These are phyloP conservation scores for Trypanosoma lewisi DNA, from an alignment of 208 protist genomes.

Conservation along the genomic window DNA sequence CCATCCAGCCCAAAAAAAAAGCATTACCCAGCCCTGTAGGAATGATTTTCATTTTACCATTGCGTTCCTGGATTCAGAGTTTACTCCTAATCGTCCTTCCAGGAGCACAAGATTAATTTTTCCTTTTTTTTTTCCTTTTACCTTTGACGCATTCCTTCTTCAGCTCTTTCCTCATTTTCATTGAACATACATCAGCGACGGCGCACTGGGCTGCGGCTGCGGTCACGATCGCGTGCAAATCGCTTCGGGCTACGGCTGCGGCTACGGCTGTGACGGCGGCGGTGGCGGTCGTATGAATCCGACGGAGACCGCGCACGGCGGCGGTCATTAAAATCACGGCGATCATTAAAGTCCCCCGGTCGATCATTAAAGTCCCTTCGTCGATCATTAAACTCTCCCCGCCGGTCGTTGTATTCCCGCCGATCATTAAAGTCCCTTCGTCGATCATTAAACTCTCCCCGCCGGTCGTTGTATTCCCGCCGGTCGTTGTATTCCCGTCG, in stretches of 20 bases:
- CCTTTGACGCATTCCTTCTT: no score
- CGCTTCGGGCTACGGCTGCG: slow-evolving; percentile 24
- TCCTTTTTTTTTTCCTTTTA: background rate
- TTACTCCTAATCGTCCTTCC: no score
- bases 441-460: slow-evolving; percentile 3
- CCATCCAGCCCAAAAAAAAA: no score
- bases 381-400: slow-evolving; percentile 3
- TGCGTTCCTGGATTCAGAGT: background rate
- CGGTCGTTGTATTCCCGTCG: slow-evolving; percentile 20
- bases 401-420: background rate
- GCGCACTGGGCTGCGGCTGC: slow-evolving; percentile 20
- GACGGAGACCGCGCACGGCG: slow-evolving; percentile 21
- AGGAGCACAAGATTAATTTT: no score
- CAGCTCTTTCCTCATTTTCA: no score
- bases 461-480: background rate
- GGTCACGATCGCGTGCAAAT: slow-evolving; percentile 11
- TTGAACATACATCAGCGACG: background rate
- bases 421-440: slow-evolving; percentile 21
- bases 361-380: slow-evolving; percentile 21
- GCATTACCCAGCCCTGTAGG: background rate
- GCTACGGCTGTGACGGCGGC: slow-evolving; percentile 38
- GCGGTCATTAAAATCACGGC: slow-evolving; percentile 18
- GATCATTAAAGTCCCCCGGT: slow-evolving; percentile 9
- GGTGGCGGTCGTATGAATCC: slow-evolving; percentile 33
- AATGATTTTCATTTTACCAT: background rate